phyloP scores from a whole-genome alignment of 2,329 filamentous ascomycete genomes.

The Esteya vermicola region DNA sequence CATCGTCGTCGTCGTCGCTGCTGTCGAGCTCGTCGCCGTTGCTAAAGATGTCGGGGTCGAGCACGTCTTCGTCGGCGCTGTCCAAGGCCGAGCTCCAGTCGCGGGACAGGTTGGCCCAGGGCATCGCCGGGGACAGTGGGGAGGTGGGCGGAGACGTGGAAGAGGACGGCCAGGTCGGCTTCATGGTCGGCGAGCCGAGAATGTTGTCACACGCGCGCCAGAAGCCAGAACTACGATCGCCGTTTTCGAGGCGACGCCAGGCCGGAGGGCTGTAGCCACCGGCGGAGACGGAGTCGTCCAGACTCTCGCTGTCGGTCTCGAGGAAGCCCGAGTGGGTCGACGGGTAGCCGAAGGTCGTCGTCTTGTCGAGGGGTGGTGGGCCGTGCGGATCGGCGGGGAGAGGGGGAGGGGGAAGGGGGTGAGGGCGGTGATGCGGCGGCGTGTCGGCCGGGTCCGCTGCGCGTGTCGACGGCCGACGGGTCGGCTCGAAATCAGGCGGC shows the following conservation, averaged over 20 bases:
- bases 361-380: slow-evolving; percentile 9
- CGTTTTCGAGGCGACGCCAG: slow-evolving; percentile 47
- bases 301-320: slow-evolving; percentile 21
- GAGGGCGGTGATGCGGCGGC: slow-evolving; percentile 9
- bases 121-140: background rate
- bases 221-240: slow-evolving; percentile 42
- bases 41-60: slow-evolving; percentile 12
- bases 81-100: slow-evolving; percentile 21
- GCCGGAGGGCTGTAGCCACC: slow-evolving; percentile 47
- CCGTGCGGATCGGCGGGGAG: background rate
- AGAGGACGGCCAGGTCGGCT: background rate
- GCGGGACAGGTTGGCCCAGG: slow-evolving; percentile 8
- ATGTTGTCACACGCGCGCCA: slow-evolving; percentile 44
- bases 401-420: background rate
- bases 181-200: slow-evolving; percentile 22
- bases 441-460: background rate
- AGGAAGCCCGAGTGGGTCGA: slow-evolving; percentile 27
- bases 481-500: slow-evolving; percentile 39
- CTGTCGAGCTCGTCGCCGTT: slow-evolving; percentile 20
- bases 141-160: background rate
- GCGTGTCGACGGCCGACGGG: slow-evolving; percentile 15
- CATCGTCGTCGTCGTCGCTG: background rate
- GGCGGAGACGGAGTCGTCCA: slow-evolving; percentile 31
- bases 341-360: slow-evolving; percentile 23
- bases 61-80: slow-evolving; percentile 18